Conservation (phyloP, 2,329 filamentous ascomycete genomes). For the Eutypa lata region DNA sequence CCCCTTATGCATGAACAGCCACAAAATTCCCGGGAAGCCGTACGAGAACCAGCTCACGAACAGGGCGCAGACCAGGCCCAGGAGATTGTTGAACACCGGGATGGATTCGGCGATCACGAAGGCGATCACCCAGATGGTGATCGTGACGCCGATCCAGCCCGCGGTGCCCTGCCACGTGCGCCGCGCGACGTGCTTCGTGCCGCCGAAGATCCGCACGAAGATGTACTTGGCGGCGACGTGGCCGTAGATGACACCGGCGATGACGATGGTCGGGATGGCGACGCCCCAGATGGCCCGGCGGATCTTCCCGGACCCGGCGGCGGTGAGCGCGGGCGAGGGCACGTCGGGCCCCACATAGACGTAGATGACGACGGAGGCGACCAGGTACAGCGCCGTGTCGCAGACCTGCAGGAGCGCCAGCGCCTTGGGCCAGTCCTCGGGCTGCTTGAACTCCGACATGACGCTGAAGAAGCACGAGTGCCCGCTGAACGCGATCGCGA, state of each 20-base stretch:
- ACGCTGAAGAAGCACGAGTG: slow-evolving; percentile 69
- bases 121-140: slow-evolving; percentile 55
- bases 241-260: slow-evolving; percentile 69
- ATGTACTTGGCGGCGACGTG: slow-evolving; percentile 65
- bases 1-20: slow-evolving; percentile 45
- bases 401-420: slow-evolving; percentile 47
- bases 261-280: slow-evolving; percentile 66
- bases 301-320: slow-evolving; percentile 48
- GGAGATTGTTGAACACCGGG: slow-evolving; percentile 64
- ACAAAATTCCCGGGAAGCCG: slow-evolving; percentile 44
- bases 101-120: slow-evolving; percentile 69
- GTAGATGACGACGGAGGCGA: slow-evolving; percentile 66
- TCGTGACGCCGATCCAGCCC: slow-evolving; percentile 57
- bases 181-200: slow-evolving; percentile 53
- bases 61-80: slow-evolving; percentile 60
- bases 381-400: slow-evolving; percentile 60
- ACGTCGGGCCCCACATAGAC: slow-evolving; percentile 61
- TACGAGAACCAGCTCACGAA: slow-evolving; percentile 68
- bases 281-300: slow-evolving; percentile 66
- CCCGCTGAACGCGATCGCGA: slow-evolving; percentile 64
- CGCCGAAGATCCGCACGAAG: slow-evolving; percentile 60
- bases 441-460: slow-evolving; percentile 61
- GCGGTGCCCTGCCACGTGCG: slow-evolving; percentile 47
- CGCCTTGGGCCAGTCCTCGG: slow-evolving; percentile 55
- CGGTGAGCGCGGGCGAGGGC: slow-evolving; percentile 63